Evolutionary conservation across 179 eudicot species (phyloP).

Genomic region (Gypsophila paniculata): DNA sequence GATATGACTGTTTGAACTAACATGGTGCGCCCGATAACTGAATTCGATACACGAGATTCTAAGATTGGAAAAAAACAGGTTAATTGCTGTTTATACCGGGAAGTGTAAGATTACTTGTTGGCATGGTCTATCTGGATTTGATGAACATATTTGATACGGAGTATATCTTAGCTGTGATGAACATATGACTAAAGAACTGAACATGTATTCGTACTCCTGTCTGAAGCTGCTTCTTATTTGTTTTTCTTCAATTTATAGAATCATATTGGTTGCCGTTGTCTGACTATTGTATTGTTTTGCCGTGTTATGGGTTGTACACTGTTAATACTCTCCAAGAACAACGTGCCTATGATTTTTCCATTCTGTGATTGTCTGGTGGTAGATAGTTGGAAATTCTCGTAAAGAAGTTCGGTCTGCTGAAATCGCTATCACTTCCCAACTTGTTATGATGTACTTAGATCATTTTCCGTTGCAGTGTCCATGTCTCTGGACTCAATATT

Average conservation of each 20-base stretch:
- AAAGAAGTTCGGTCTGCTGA: background rate
- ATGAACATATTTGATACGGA: too few relatives aligned
- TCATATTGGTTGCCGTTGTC: background rate
- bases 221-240: conserved; percentile 1
- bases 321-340: background rate
- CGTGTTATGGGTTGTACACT: background rate
- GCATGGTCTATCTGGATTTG: background rate
- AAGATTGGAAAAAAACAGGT: background rate
- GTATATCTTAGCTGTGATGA: background rate
- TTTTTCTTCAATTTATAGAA: background rate
- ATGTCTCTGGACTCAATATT: conserved; percentile 56
- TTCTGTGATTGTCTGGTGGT: background rate
- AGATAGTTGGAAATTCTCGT: conserved; percentile 4
- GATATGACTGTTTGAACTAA: background rate
- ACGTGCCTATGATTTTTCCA: background rate
- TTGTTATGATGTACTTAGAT: conserved; percentile 9
- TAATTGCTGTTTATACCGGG: too few relatives aligned
- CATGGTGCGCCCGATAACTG: background rate
- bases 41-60: background rate
- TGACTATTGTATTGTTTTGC: background rate
- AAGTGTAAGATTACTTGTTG: background rate
- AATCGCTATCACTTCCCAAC: background rate
- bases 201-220: background rate
- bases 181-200: background rate
- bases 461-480: conserved; percentile 47